A percentile compares a stretch with the other conserved stretches of the same genome.
phyloP scores from a whole-genome alignment of 2,329 filamentous ascomycete species.

The Didymella pinodella region DNA sequence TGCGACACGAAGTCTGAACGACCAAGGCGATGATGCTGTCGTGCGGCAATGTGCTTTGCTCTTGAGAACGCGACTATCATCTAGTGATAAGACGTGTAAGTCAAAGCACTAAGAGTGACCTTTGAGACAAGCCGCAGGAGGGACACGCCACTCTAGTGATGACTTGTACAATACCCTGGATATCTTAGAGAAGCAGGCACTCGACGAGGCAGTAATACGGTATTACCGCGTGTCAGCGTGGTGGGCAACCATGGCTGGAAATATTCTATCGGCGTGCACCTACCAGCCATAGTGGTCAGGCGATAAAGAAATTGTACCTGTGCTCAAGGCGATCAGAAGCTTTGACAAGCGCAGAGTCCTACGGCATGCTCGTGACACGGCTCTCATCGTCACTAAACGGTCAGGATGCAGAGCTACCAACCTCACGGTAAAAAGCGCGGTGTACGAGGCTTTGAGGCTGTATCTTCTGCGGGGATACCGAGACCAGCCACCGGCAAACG shows the following conservation, averaged over 20 bases:
- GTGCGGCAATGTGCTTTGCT: not conserved
- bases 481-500: conserved; percentile 16
- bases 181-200: not conserved
- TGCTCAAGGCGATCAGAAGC: conserved; percentile 19
- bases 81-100: not conserved
- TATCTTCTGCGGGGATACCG: conserved; percentile 12
- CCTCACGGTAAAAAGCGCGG: conserved; percentile 5
- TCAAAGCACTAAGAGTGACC: not conserved
- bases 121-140: not conserved
- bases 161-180: not conserved
- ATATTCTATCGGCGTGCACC: not conserved
- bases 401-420: conserved; percentile 1
- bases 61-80: not conserved
- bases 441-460: conserved; percentile 12
- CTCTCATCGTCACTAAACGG: not conserved
- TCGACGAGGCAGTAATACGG: not conserved
- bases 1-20: not conserved
- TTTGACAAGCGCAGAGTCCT: conserved; percentile 6
- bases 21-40: not conserved
- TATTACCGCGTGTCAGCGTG: not conserved
- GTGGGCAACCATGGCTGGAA: not conserved
- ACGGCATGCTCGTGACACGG: conserved; percentile 11
- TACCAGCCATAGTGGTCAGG: conserved; percentile 3
- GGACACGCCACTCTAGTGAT: not conserved
- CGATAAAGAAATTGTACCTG: conserved; percentile 5